A percentile compares a stretch with the other conserved stretches of the same genome.
phyloP scores from a whole-genome alignment of 2,329 filamentous ascomycete species.

The Aspergillus jensenii region DNA sequence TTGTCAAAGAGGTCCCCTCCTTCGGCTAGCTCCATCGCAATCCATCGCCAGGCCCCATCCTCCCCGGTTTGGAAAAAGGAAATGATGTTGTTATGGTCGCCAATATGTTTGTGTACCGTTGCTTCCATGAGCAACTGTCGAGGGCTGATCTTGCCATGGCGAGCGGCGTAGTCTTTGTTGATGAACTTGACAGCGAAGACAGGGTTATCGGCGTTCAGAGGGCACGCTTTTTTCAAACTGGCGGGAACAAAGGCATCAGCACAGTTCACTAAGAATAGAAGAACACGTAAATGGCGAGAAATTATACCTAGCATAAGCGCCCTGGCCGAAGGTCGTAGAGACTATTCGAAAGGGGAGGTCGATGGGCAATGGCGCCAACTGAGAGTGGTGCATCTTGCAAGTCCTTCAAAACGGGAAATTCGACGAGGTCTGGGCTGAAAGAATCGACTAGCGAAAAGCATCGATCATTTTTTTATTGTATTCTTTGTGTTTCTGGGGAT shows the following conservation, averaged over 20 bases:
- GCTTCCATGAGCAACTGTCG: conserved; percentile 94
- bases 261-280: conserved; percentile 8
- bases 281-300: background rate
- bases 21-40: conserved; percentile 95
- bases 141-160: conserved; percentile 80
- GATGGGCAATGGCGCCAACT: conserved; percentile 78
- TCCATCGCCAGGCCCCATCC: conserved; percentile 88
- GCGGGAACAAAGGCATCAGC: background rate
- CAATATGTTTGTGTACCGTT: conserved; percentile 82
- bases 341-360: conserved; percentile 91
- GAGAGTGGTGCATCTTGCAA: conserved; percentile 67
- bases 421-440: background rate
- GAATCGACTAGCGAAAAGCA: background rate
- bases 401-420: background rate
- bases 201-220: conserved; percentile 65
- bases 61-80: conserved; percentile 87
- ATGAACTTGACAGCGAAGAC: conserved; percentile 98
- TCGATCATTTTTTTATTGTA: conserved; percentile 9
- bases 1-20: conserved; percentile 98
- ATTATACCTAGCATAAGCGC: conserved; percentile 89
- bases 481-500: conserved; percentile 10
- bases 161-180: conserved; percentile 91
- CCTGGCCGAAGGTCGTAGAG: conserved; percentile 93
- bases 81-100: conserved; percentile 89
- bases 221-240: conserved; percentile 91